A percentile compares a stretch with the other conserved stretches of the same genome.
Evolutionary conservation across 176 grass and related monocot genomes (phyloP).

Genomic region (Zoysia japonica): DNA sequence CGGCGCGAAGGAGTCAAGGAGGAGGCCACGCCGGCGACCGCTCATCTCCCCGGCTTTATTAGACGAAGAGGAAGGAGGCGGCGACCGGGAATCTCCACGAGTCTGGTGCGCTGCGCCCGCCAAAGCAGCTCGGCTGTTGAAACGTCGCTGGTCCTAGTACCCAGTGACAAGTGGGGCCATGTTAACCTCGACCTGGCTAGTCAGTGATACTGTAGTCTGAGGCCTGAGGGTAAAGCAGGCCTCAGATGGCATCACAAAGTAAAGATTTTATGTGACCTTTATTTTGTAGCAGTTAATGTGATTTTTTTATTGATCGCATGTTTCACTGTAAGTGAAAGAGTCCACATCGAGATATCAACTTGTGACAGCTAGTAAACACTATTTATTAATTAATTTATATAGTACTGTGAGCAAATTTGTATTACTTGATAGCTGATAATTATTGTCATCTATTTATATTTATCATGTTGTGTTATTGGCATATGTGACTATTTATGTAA

Average conservation of each 20-base stretch:
- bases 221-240: background rate
- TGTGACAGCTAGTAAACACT: too few species aligned
- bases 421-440: too few species aligned
- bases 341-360: too few species aligned
- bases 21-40: background rate
- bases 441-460: too few species aligned
- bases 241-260: background rate
- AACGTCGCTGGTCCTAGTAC: fast-evolving
- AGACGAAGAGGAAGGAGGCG: background rate
- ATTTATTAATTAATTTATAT: too few species aligned
- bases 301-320: too few species aligned
- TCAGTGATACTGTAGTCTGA: background rate
- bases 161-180: background rate
- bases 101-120: slow-evolving; percentile 1
- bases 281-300: background rate
- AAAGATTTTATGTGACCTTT: slow-evolving; percentile 4
- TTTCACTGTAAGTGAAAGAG: too few species aligned
- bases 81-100: background rate
- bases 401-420: too few species aligned
- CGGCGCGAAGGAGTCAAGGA: background rate
- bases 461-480: too few species aligned
- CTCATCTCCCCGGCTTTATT: background rate
- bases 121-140: background rate
- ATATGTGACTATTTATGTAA: too few species aligned
- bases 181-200: fast-evolving